A percentile compares a stretch with the other conserved stretches of the same genome.
Conservation (phyloP, 768 basidiomycete genomes). For the Candolleomyces eurysporus region DNA sequence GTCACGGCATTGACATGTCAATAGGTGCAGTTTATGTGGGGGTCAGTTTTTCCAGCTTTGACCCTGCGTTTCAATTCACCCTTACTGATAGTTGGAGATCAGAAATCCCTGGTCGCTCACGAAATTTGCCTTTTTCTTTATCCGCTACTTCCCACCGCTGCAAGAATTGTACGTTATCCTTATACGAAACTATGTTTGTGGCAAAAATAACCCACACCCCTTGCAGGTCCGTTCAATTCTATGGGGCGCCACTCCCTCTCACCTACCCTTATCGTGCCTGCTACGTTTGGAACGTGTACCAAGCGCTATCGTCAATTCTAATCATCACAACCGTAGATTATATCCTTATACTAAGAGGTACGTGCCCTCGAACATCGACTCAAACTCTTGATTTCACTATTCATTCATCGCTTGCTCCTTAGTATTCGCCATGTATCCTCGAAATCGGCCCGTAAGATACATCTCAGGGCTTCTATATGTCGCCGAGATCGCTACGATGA, state of each 20-base stretch:
- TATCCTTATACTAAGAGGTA: constrained; percentile 39
- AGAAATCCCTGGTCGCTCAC: constrained; percentile 27
- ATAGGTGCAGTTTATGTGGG: constrained; percentile 40
- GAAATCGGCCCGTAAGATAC: not conserved
- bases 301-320: constrained; percentile 29
- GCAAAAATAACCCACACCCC: not conserved
- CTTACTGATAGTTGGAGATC: not conserved
- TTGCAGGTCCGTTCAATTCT: constrained; percentile 29
- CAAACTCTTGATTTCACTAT: too few species aligned
- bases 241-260: constrained; percentile 25
- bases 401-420: not conserved
- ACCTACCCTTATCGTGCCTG: constrained; percentile 38
- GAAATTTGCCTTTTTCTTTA: constrained; percentile 34
- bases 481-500: not conserved
- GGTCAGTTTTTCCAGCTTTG: constrained; percentile 24
- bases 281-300: constrained; percentile 42
- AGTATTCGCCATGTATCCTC: not conserved
- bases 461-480: not conserved
- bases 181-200: not conserved
- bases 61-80: not conserved
- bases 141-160: constrained; percentile 35
- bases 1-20: not conserved
- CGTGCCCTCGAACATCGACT: not conserved
- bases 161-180: constrained; percentile 30
- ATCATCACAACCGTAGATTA: constrained; percentile 33